A percentile compares a stretch with the other conserved stretches of the same genome.
These are phyloP conservation scores for Phoma sp. DNA, from an alignment of 2,329 filamentous ascomycete species.

Conservation along the genomic window DNA sequence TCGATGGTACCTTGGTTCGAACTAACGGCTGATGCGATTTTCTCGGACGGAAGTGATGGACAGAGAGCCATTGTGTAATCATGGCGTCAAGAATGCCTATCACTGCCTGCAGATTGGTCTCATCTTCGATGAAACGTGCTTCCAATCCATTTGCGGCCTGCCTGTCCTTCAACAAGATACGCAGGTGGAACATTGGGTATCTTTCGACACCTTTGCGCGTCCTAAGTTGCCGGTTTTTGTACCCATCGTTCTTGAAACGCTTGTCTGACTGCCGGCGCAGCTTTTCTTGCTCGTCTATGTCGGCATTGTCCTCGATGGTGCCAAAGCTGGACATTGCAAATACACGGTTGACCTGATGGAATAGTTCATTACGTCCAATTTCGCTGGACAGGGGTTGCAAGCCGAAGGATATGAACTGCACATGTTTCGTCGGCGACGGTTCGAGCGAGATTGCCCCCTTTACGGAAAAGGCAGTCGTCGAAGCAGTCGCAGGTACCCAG, in stretches of 20 bases:
- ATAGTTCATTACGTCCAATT: conserved; percentile 70
- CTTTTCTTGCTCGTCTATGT: conserved; percentile 48
- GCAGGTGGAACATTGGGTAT: conserved; percentile 91
- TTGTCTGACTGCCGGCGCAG: conserved; percentile 48
- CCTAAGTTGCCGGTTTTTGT: conserved; percentile 61
- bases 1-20: conserved; percentile 15
- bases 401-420: conserved; percentile 84
- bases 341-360: conserved; percentile 77
- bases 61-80: conserved; percentile 76
- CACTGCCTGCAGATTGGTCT: conserved; percentile 60
- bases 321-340: conserved; percentile 84
- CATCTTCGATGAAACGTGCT: conserved; percentile 32
- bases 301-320: conserved; percentile 56
- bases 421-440: conserved; percentile 73
- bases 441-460: conserved; percentile 74
- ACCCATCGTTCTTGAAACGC: conserved; percentile 57
- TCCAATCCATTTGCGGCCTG: conserved; percentile 17
- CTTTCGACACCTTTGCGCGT: conserved; percentile 73
- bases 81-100: conserved; percentile 72
- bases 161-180: conserved; percentile 58
- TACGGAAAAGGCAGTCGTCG: conserved; percentile 67
- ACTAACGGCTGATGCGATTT: conserved; percentile 20
- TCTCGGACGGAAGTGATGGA: conserved; percentile 71
- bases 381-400: conserved; percentile 68
- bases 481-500: conserved; percentile 78